Base-by-base conservation (phyloP, 2,329 filamentous ascomycete species). In the Neospermospora avenae region DNA sequence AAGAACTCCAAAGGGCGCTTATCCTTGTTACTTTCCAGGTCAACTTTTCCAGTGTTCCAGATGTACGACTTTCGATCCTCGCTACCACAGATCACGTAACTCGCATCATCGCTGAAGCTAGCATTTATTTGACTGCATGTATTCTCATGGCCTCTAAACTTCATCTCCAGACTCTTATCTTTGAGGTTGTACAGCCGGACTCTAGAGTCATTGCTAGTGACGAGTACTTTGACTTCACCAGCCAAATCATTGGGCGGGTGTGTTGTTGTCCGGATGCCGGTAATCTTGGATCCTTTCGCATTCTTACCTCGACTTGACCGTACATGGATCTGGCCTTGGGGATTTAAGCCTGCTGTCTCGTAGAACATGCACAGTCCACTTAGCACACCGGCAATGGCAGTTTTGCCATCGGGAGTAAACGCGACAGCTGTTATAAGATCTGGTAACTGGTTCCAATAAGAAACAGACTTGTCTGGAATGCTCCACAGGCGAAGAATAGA, bases 261-360 rank as follows among this genome's bases (percentile, higher is more conserved):
- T 16, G 77, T 75, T 65, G 88, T 86, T 0, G 91, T 89, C 70
- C 93, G 87, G 56, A 99, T 96, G 6, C 92, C 93, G 0, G 95
- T 98, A 67, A 99, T 96, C 73, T 99, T 99, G 77, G 92, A 96
- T 5, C 93, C 93, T 73, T 96, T 97, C 4, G 93, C 89, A 70
- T 97, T 98, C 71, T 92, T 93, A 2, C 95, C 93, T 61, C 93
- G 84, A 0, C 91, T 91, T 0, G 93, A 97, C 46, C 93, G 87
- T n/a, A 97, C 93, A 66, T 96, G 92, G 31, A 98, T 87, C 71
- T 97, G 92, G 1, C 88, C 89, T 66, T 90, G 84, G 56, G 88
- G 84, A 70, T 91, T 95, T 54, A 99, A 77, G 0, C 91, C 91
- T 68, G 98, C 92, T 0, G 95, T 99, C 59, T 96, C 90, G 74